Base-by-base conservation (phyloP, 768 basidiomycete species). In the Multifurca ochricompacta region DNA sequence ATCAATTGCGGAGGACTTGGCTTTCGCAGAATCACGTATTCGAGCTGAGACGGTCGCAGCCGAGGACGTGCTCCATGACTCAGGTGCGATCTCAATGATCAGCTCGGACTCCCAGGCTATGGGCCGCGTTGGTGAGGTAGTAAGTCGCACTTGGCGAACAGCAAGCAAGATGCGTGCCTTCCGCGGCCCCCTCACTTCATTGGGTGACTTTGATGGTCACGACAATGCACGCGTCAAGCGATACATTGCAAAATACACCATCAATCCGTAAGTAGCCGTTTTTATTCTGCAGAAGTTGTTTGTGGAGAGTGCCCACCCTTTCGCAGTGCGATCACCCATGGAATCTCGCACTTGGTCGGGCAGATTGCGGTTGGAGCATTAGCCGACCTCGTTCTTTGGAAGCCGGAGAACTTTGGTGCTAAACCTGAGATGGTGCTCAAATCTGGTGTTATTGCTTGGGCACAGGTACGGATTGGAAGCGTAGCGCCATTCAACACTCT, bases 81-180 rank as follows among this genome's bases (percentile, higher is more conserved):
- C 69, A 1, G 96, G 96, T 3, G 93, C 96, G 2, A 96, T 99
- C 39, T 87, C 91, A 3, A 97, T 98, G 83, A 94, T 97, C 61
- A 89, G 86, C 60, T 92, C 90, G 2, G 96, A 99, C 67, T 87
- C 92, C 2, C 96, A 97, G 68, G 96, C 96, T 0, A 98, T 99
- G 96, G 94, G 95, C 9, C 82, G 95, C 16, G 92, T 99, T 6
- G 96, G 91, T 9, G 96, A 99, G 67, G 95, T 98, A 16, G 73
- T 91, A 2, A 80, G 85, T 41, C 73, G 96, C 48, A 96, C 96
- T 0, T 99, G 96, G 96, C 76, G 94, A 41, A 98, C 96, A 0
- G 96, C 96, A 30, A 89, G 87, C 68, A 99, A 99, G 74, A 85
- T 99, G 86, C 78, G 79, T 51, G 81, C 84, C 42, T 73, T 86